Percentiles rank a stretch among this genome's conserved stretches.
These are phyloP conservation scores for Acmispon strigosus DNA, from an alignment of 306 rosid genomes.

Conservation along the genomic window DNA sequence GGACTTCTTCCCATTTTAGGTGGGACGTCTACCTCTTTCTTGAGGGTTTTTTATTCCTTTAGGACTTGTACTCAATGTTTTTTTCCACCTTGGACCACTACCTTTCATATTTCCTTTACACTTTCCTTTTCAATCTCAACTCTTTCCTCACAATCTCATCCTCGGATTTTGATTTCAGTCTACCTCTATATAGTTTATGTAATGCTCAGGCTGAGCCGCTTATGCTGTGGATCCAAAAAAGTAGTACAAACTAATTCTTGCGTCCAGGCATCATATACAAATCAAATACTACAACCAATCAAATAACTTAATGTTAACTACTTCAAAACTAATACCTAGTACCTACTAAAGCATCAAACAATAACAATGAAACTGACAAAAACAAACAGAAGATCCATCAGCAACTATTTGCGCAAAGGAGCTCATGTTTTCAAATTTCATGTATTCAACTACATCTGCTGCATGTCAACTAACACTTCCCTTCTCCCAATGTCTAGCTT, in stretches of 20 bases:
- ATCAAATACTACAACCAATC: slow-evolving; percentile 15
- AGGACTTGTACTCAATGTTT: too few relatives aligned
- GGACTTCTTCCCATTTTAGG: too few relatives aligned
- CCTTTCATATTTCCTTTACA: too few relatives aligned
- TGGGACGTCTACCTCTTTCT: too few relatives aligned
- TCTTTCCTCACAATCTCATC: too few relatives aligned
- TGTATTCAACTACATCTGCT: background rate
- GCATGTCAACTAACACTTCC: slow-evolving; percentile 13
- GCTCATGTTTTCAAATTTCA: slow-evolving; percentile 5
- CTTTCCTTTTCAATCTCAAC: too few relatives aligned
- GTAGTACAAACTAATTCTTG: slow-evolving; percentile 13
- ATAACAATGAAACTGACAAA: slow-evolving; percentile 28
- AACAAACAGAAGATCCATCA: slow-evolving; percentile 13
- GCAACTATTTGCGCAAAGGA: slow-evolving; percentile 35
- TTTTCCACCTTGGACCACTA: too few relatives aligned
- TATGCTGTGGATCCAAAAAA: too few relatives aligned
- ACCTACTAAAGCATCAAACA: slow-evolving; percentile 28
- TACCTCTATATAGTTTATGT: too few relatives aligned
- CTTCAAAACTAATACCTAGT: slow-evolving; percentile 25
- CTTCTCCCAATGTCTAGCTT: background rate
- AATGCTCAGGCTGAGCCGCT: too few relatives aligned
- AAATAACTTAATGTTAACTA: slow-evolving; percentile 17
- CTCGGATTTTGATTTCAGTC: too few relatives aligned
- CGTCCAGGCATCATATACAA: slow-evolving; percentile 27
- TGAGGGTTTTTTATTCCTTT: too few relatives aligned